Base-by-base conservation (phyloP, 495 filamentous ascomycete species). In the Trichoderma gamsii region DNA sequence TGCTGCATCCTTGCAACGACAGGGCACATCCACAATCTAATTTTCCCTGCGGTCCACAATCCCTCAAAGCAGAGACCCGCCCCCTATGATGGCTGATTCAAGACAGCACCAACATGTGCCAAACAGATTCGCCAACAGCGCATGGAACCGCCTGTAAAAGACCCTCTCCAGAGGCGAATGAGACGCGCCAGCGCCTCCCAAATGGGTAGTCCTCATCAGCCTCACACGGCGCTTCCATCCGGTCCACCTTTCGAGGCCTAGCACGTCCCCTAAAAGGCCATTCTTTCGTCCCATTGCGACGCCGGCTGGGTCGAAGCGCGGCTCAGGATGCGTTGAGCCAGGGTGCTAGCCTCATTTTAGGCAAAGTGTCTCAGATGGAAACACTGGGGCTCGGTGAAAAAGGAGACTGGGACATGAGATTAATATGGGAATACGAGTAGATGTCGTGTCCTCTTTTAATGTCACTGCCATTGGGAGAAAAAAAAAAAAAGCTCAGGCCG, bases 171-270 rank as follows among this genome's bases (percentile, higher is more conserved):
- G 25, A 61, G 56, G 56, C 56, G 56, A 61, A 61, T 61, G 27
- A 32, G 56, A 61, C 56, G 56, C 23, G 23, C 25, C 23, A 61
- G 25, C 56, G 56, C 56, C 56, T 32, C 56, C 56, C 56, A 32
- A 61, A 61, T 61, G 56, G 56, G 56, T 25, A 61, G 56, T 61
- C 56, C 25, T 32, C 56, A 23, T 61, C 25, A 61, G 56, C 56
- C 56, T 61, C 56, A 61, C 56, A 29, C 29, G 11, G 56, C 56
- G 56, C 27, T 61, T 11, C 56, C 56, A 61, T 3, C 12, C 11
- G 44, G 51, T 27, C 51, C 51, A 21, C 51, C 51, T 12, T 59
- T 25, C 11, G 29, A 61, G 4, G 23, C 27, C 27, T 61, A 61
- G 56, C 56, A 61, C 56, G 3, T 32, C 12, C 0, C 35, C 25